Conservation (phyloP, 1,139 yeast genomes). For the Lodderomyces oxycetoniae region DNA sequence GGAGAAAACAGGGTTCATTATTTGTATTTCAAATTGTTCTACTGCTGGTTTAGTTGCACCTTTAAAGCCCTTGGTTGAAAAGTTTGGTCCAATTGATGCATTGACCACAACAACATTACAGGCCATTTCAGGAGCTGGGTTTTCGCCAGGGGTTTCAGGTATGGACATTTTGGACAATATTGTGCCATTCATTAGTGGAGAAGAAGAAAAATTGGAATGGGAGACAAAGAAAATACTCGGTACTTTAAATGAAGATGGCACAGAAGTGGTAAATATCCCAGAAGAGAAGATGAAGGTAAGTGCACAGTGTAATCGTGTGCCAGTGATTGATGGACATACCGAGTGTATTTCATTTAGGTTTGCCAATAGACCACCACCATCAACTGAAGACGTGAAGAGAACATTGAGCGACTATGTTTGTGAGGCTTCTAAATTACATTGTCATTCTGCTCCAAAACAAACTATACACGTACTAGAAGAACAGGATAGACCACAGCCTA, state of each 20-base stretch:
- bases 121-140: slow-evolving; percentile 98
- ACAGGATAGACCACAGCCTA: slow-evolving; percentile 94
- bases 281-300: slow-evolving; percentile 77
- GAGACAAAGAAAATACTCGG: slow-evolving; percentile 96
- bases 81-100: slow-evolving; percentile 83
- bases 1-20: slow-evolving; percentile 71
- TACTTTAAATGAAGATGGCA: slow-evolving; percentile 46
- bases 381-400: slow-evolving; percentile 71
- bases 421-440: slow-evolving; percentile 72
- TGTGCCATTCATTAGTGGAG: slow-evolving; percentile 93
- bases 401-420: slow-evolving; percentile 72
- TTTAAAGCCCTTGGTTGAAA: slow-evolving; percentile 81
- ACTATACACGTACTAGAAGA: slow-evolving; percentile 90
- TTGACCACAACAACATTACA: slow-evolving; percentile 90
- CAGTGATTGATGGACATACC: slow-evolving; percentile 97
- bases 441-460: slow-evolving; percentile 89
- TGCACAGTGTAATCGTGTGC: slow-evolving; percentile 95
- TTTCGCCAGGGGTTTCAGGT: slow-evolving; percentile 95
- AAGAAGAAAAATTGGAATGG: slow-evolving; percentile 98
- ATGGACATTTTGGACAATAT: slow-evolving; percentile 92
- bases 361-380: slow-evolving; percentile 77
- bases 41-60: slow-evolving; percentile 99
- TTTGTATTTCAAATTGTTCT: slow-evolving; percentile 96
- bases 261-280: slow-evolving; percentile 55
- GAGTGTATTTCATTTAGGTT: slow-evolving; percentile 89